Conservation (phyloP, 2,329 filamentous ascomycete genomes). For the Dactylellina haptotyla region DNA sequence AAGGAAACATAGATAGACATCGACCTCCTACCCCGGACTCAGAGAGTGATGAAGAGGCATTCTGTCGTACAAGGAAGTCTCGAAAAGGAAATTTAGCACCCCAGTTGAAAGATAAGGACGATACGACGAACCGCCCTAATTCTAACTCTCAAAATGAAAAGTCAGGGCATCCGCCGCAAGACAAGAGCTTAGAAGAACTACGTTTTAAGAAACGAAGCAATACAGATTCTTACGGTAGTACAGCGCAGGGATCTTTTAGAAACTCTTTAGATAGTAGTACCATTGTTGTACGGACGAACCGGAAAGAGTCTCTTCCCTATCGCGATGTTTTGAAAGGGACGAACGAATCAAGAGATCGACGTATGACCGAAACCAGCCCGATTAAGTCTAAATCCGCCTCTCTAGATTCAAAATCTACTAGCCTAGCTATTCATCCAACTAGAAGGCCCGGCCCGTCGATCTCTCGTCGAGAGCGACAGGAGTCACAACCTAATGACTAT, state of each 20-base stretch:
- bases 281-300: too few species aligned
- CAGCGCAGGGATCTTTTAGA: too few species aligned
- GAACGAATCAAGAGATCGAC: too few species aligned
- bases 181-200: background rate
- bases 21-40: background rate
- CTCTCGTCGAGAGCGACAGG: background rate
- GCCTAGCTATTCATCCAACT: background rate
- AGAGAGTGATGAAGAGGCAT: constrained; percentile 17
- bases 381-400: too few species aligned
- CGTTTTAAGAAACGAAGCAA: constrained; percentile 13
- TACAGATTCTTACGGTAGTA: background rate
- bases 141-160: background rate
- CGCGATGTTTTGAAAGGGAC: too few species aligned
- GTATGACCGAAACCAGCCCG: too few species aligned
- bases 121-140: background rate
- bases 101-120: too few species aligned
- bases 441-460: background rate
- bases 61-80: constrained; percentile 5
- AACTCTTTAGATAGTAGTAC: too few species aligned
- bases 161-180: background rate
- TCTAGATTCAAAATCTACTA: too few species aligned
- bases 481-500: constrained; percentile 10
- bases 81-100: too few species aligned
- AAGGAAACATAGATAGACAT: background rate
- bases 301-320: too few species aligned